Evolutionary conservation across 306 rosid species (phyloP).

Genomic region (Rubus parviflorus): DNA sequence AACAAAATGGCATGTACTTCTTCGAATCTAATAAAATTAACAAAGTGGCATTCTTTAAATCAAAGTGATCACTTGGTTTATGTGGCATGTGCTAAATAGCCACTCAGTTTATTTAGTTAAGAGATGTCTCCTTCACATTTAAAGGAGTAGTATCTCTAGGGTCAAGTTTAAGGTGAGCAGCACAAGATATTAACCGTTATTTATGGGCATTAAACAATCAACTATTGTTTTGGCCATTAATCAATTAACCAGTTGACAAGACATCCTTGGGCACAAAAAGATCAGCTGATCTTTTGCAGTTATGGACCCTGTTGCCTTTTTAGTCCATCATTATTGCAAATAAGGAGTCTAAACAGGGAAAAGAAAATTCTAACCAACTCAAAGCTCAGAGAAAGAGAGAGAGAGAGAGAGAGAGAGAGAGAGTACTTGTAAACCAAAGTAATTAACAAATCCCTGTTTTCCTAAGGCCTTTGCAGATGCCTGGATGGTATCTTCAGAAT

Average conservation of each 20-base stretch:
- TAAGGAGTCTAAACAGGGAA: conserved; percentile 5
- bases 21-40: neutral
- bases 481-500: conserved; percentile 77
- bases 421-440: conserved; percentile 93
- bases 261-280: neutral
- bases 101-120: too few species aligned
- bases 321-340: neutral
- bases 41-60: neutral
- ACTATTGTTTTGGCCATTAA: neutral
- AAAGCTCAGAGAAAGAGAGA: conserved; percentile 7
- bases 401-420: conserved; percentile 25
- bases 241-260: neutral
- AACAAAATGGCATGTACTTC: neutral
- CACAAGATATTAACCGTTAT: neutral
- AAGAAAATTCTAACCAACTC: neutral
- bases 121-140: neutral
- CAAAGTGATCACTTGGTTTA: neutral
- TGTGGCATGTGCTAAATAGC: too few species aligned
- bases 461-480: conserved; percentile 84
- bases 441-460: conserved; percentile 80
- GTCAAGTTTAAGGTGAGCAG: neutral
- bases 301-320: neutral
- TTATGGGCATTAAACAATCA: neutral
- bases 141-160: neutral
- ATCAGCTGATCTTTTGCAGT: neutral